Evolutionary conservation across 225 moss, liverwort and hornwort species (phyloP).

Genomic region (Bryum argenteum): DNA sequence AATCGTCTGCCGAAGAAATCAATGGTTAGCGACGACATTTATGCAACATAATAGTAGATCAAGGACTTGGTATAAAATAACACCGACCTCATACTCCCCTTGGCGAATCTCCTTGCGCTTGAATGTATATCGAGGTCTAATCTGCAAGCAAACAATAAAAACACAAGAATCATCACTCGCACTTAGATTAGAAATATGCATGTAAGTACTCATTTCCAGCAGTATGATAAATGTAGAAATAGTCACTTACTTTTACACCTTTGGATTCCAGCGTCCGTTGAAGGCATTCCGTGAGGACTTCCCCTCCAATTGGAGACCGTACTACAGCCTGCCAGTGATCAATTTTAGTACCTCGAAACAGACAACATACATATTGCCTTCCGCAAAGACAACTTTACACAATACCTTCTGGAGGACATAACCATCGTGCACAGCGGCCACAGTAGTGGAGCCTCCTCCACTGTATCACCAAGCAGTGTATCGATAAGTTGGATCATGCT

Average conservation of each 20-base stretch:
- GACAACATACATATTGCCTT: neutral
- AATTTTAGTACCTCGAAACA: slow-evolving; percentile 12
- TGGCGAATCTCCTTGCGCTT: slow-evolving; percentile 83
- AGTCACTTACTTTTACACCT: slow-evolving; percentile 58
- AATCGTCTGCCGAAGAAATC: slow-evolving; percentile 52
- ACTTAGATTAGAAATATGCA: neutral
- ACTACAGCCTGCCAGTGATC: slow-evolving; percentile 64
- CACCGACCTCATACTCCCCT: slow-evolving; percentile 84
- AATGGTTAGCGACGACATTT: slow-evolving; percentile 5
- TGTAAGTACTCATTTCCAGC: neutral
- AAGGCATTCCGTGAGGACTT: slow-evolving; percentile 88
- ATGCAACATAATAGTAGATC: neutral
- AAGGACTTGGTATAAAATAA: neutral
- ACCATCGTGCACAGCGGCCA: slow-evolving; percentile 95
- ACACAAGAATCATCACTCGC: neutral
- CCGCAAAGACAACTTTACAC: neutral
- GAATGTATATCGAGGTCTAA: slow-evolving; percentile 83
- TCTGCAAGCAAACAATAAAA: slow-evolving; percentile 41
- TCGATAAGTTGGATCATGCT: slow-evolving; percentile 5
- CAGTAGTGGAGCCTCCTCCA: slow-evolving; percentile 89
- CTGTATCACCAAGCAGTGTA: slow-evolving; percentile 41
- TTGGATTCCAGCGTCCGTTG: slow-evolving; percentile 75
- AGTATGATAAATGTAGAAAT: neutral
- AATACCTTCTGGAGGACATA: slow-evolving; percentile 93
- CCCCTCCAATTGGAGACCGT: slow-evolving; percentile 85